phyloP scores from a whole-genome alignment of 768 basidiomycete species.

The Porphyrellus cyaneotinctus region DNA sequence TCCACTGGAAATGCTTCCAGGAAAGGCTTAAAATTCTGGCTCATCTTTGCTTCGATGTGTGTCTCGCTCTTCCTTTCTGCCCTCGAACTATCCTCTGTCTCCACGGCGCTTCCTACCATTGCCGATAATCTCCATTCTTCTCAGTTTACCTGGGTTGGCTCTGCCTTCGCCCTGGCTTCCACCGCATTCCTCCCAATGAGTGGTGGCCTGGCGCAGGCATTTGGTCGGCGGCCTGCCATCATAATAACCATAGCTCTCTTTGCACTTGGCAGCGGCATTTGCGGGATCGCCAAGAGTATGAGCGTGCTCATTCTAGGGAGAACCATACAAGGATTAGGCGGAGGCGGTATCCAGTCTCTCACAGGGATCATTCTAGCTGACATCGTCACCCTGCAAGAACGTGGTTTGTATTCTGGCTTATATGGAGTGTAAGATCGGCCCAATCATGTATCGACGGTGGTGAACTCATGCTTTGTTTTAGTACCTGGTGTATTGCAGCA shows the following conservation, averaged over 20 bases:
- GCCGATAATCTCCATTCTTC: neutral
- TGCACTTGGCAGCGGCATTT: neutral
- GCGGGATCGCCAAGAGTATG: neutral
- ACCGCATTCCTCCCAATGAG: neutral
- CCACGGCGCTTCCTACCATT: neutral
- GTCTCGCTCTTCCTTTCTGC: neutral
- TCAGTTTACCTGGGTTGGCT: neutral
- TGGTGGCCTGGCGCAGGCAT: neutral
- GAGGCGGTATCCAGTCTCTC: neutral
- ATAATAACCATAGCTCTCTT: neutral
- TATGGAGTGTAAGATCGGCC: neutral
- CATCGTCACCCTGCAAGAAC: neutral
- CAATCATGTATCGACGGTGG: neutral
- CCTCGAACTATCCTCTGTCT: too few relatives aligned
- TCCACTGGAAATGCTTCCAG: neutral
- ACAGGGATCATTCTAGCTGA: neutral
- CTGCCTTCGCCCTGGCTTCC: neutral
- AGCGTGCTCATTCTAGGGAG: neutral
- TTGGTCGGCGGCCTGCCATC: neutral
- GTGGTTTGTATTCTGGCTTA: neutral
- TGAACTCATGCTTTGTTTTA: neutral
- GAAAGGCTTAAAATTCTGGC: neutral
- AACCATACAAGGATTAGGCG: neutral
- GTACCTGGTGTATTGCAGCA: neutral
- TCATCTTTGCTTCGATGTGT: neutral